phyloP scores from a whole-genome alignment of 257 asterid species.

The Ligustrum vulgare region DNA sequence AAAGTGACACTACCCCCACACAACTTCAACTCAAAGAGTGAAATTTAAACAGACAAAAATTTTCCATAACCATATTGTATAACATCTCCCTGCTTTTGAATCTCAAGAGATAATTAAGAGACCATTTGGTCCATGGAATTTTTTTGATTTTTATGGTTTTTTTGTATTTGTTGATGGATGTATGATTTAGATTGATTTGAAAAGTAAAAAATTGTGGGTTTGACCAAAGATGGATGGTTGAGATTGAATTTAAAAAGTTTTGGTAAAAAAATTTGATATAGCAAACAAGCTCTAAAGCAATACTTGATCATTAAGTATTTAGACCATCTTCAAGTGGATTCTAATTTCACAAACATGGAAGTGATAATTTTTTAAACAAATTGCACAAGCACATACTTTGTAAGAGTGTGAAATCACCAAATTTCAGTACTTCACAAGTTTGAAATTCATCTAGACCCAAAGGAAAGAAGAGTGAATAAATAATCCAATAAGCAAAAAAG shows the following conservation, averaged over 20 bases:
- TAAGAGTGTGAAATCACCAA: background rate
- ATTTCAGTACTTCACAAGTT: background rate
- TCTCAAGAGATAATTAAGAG: background rate
- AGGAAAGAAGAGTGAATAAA: background rate
- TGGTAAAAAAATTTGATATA: no score
- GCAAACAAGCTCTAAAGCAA: no score
- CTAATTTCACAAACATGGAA: constrained; percentile 1
- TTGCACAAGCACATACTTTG: background rate
- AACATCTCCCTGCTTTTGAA: background rate
- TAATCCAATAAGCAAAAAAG: no score
- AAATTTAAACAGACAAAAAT: background rate
- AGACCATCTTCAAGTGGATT: background rate
- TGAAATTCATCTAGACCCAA: background rate
- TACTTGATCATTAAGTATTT: background rate
- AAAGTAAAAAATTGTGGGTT: no score
- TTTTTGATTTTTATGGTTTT: no score
- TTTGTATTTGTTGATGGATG: no score
- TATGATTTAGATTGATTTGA: no score
- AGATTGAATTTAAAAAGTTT: no score
- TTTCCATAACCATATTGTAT: background rate
- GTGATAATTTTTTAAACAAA: background rate
- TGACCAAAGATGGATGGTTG: no score
- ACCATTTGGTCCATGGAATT: no score
- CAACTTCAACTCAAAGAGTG: background rate
- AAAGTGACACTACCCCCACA: background rate